Percentiles rank a stretch among this genome's conserved stretches.
phyloP scores from a whole-genome alignment of 2,329 filamentous ascomycete species.

The Xylariaceae sp. region DNA sequence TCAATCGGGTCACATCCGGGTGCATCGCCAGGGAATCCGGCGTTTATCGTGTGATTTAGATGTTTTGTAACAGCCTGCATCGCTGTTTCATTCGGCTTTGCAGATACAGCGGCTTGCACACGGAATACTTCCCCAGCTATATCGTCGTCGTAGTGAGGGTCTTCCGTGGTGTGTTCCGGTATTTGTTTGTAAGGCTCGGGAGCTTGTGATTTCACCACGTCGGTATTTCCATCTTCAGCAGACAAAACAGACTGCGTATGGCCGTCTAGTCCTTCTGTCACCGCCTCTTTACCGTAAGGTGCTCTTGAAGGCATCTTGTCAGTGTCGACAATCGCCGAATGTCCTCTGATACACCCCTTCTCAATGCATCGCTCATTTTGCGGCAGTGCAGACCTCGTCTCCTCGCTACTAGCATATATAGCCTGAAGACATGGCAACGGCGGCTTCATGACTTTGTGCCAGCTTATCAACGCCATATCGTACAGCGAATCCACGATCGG shows the following conservation, averaged over 20 bases:
- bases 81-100: conserved; percentile 46
- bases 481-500: conserved; percentile 73
- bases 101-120: conserved; percentile 54
- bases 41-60: conserved; percentile 59
- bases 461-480: conserved; percentile 69
- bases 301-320: conserved; percentile 17
- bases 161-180: conserved; percentile 53
- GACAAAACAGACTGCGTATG: too few species aligned
- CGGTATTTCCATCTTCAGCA: background rate
- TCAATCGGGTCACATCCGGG: conserved; percentile 50
- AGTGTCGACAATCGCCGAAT: conserved; percentile 28
- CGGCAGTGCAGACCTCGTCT: conserved; percentile 12
- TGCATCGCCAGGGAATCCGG: conserved; percentile 46
- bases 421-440: conserved; percentile 52
- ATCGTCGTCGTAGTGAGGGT: conserved; percentile 61
- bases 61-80: conserved; percentile 60
- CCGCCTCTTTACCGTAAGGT: conserved; percentile 3
- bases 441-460: conserved; percentile 60
- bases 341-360: conserved; percentile 29
- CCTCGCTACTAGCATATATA: conserved; percentile 39
- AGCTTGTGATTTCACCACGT: background rate
- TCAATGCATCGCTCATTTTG: conserved; percentile 25
- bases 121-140: conserved; percentile 59
- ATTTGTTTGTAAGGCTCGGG: background rate
- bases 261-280: background rate